These are phyloP conservation scores for Lentinula sp. DNA, from an alignment of 768 basidiomycete species.

Conservation along the genomic window DNA sequence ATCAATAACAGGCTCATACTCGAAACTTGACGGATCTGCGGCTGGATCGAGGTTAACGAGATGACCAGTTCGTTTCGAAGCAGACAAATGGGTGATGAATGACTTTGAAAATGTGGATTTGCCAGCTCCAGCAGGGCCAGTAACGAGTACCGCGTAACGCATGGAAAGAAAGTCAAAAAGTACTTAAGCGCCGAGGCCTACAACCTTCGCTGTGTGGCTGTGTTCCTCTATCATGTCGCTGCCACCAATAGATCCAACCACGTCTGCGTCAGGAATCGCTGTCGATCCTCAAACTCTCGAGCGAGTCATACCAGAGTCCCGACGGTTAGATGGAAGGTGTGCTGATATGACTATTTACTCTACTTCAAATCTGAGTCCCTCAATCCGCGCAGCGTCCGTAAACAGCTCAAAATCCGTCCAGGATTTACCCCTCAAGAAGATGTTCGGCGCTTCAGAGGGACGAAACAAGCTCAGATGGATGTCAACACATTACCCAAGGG, in stretches of 20 bases:
- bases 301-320: constrained; percentile 83
- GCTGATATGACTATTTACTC: constrained; percentile 23
- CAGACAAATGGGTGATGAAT: constrained; percentile 82
- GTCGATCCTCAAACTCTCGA: constrained; percentile 82
- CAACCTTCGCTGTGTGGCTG: neutral
- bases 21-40: constrained; percentile 78
- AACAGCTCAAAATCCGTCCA: constrained; percentile 84
- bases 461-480: constrained; percentile 71
- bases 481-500: constrained; percentile 60
- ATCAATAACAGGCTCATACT: constrained; percentile 89
- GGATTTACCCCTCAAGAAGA: constrained; percentile 96
- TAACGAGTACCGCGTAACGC: constrained; percentile 86
- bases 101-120: constrained; percentile 92
- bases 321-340: constrained; percentile 79
- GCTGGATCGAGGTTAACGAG: constrained; percentile 98
- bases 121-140: constrained; percentile 97
- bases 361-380: constrained; percentile 4
- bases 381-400: constrained; percentile 57
- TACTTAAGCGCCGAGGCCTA: constrained; percentile 7
- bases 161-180: constrained; percentile 28
- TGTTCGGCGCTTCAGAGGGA: constrained; percentile 77
- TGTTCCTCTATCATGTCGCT: constrained; percentile 16
- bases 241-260: constrained; percentile 69
- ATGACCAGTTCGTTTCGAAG: constrained; percentile 79
- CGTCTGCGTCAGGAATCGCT: constrained; percentile 72